phyloP scores from a whole-genome alignment of 257 asterid species.

The Eustoma russellianum region DNA sequence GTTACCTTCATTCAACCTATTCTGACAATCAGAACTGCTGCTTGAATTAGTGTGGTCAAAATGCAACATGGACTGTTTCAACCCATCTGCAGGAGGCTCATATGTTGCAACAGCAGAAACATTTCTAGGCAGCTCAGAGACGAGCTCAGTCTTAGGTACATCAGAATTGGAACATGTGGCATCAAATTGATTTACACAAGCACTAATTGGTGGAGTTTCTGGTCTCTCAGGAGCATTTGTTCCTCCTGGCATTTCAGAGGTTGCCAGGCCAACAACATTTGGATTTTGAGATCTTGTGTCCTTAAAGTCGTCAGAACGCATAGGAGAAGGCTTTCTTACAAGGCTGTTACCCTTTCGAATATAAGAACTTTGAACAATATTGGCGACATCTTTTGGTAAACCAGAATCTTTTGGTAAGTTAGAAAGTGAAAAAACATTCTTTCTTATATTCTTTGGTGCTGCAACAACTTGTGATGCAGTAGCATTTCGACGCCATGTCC shows the following conservation, averaged over 20 bases:
- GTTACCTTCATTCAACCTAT: constrained; percentile 29
- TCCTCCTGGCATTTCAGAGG: constrained; percentile 19
- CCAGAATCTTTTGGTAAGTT: constrained; percentile 22
- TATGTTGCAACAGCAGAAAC: constrained; percentile 15
- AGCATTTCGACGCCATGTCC: constrained; percentile 74
- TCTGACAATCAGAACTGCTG: constrained; percentile 33
- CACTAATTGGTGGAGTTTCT: constrained; percentile 20
- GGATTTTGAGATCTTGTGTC: constrained; percentile 23
- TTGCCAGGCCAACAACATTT: constrained; percentile 18
- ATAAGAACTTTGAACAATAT: constrained; percentile 36
- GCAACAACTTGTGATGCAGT: constrained; percentile 23
- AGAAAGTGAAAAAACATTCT: constrained; percentile 25
- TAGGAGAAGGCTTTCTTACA: constrained; percentile 49
- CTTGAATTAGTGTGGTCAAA: constrained; percentile 31
- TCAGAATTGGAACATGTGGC: constrained; percentile 16
- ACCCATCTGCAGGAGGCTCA: constrained; percentile 26
- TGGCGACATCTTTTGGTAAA: too few species aligned
- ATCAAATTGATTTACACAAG: constrained; percentile 21
- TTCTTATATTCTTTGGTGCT: constrained; percentile 26
- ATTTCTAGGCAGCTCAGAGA: constrained; percentile 22
- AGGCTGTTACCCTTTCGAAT: constrained; percentile 79
- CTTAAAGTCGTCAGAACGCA: constrained; percentile 25
- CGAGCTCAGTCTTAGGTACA: constrained; percentile 15
- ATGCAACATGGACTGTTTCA: constrained; percentile 24
- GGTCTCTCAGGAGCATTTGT: constrained; percentile 28